Evolutionary conservation across 106 monocot species (phyloP).

Genomic region (Phalaenopsis equestris): DNA sequence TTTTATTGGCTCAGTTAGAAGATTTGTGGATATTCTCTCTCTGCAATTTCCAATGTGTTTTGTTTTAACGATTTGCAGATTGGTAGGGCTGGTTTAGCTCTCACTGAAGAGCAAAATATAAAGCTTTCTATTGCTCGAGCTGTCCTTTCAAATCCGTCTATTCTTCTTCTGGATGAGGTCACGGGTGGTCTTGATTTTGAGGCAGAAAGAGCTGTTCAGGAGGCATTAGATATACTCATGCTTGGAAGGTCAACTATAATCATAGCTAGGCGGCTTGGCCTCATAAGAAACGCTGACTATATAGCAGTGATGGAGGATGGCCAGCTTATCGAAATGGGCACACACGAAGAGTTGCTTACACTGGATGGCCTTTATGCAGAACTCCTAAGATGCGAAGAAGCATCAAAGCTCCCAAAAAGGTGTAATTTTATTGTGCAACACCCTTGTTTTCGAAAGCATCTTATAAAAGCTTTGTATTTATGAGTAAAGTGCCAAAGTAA

Average conservation of each 20-base stretch:
- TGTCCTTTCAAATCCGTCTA: conserved; percentile 90
- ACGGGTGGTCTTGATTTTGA: conserved; percentile 96
- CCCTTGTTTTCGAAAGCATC: neutral
- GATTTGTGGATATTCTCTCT: neutral
- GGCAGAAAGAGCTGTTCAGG: conserved; percentile 85
- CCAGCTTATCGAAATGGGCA: conserved; percentile 96
- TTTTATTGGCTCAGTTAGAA: neutral
- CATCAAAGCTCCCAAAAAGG: conserved; percentile 90
- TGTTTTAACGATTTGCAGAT: conserved; percentile 37
- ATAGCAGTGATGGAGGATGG: conserved; percentile 99
- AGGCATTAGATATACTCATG: conserved; percentile 90
- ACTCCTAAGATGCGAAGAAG: conserved; percentile 91
- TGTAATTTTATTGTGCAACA: conserved; percentile 2
- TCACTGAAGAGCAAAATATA: conserved; percentile 91
- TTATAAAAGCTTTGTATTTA: no score
- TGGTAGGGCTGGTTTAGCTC: conserved; percentile 70
- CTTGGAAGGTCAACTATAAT: conserved; percentile 94
- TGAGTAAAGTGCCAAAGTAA: no score
- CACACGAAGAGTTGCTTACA: conserved; percentile 78
- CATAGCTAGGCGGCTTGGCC: conserved; percentile 79
- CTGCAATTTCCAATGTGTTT: neutral
- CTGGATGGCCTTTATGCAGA: conserved; percentile 91
- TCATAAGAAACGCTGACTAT: conserved; percentile 94
- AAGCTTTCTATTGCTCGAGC: conserved; percentile 92
- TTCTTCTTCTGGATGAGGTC: conserved; percentile 96